phyloP scores from a whole-genome alignment of 805 yeast species.

The Priceomyces haplophilus region DNA sequence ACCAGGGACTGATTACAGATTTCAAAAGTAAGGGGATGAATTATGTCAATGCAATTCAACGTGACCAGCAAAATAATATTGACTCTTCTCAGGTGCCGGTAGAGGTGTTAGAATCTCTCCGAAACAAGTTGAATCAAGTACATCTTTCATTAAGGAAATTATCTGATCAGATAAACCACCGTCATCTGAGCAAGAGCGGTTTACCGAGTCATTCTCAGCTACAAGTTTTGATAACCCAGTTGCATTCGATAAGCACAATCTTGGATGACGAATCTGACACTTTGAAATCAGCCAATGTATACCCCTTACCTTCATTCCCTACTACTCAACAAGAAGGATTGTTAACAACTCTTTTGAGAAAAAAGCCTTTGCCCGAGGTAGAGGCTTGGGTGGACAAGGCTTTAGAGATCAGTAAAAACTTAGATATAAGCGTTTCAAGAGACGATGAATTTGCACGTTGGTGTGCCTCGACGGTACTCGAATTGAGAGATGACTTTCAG shows the following conservation, averaged over 20 bases:
- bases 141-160: constrained; percentile 38
- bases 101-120: constrained; percentile 38
- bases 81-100: constrained; percentile 27
- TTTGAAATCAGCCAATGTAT: constrained; percentile 67
- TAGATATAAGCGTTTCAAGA: constrained; percentile 25
- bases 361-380: constrained; percentile 87
- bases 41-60: not conserved
- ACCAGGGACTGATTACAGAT: not conserved
- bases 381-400: constrained; percentile 70
- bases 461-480: constrained; percentile 57
- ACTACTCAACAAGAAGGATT: constrained; percentile 79
- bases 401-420: constrained; percentile 17
- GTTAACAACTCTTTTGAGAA: constrained; percentile 78
- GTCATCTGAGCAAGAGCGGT: constrained; percentile 36
- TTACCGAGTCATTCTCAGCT: constrained; percentile 64
- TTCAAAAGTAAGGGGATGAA: not conserved
- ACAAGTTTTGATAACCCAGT: constrained; percentile 77
- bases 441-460: constrained; percentile 69
- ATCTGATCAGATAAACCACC: constrained; percentile 34
- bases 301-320: constrained; percentile 83
- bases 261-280: constrained; percentile 58
- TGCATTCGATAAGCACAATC: constrained; percentile 71
- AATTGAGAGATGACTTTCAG: constrained; percentile 51
- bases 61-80: constrained; percentile 2
- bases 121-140: constrained; percentile 42